Base-by-base conservation (phyloP, 495 filamentous ascomycete species). In the Talaromyces borbonicus region DNA sequence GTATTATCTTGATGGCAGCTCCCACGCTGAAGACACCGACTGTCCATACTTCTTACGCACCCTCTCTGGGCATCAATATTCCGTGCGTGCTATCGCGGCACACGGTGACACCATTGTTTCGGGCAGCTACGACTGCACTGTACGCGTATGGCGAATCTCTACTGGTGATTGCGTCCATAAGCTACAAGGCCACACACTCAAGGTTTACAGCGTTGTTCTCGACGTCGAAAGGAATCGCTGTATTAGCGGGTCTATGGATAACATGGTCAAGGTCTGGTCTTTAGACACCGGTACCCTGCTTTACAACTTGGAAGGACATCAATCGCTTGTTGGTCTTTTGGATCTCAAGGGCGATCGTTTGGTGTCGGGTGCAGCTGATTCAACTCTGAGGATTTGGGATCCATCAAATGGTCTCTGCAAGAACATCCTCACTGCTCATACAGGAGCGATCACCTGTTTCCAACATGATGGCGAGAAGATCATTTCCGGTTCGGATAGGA, bases 161-260 rank as follows among this genome's bases (percentile, higher is more conserved):
- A 96, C 87, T 0, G 92, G 92, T 36, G 88, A 96, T 55, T 79
- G 80, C n/a, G 51, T 92, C 7, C 84, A 95, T 52, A 80, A 86
- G n/a, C 69, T 99, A 6, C 76, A 82, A 47, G 93, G 92, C 2
- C 92, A 99, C 58, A 74, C 75, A 4, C 80, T 90, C 59, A 99
- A 99, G 61, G 92, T 99, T 2, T 99, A 99, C 51, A 96, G 90
- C 49, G 92, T 99, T 18, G 93, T 99, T 16, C 67, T 97, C 29
- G 92, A 99, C 58, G 83, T 86, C 51, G 81, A 85, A 54, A 81
- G 92, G 44, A 94, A 90, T 50, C 84, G 88, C 33, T 99, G 92
- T 64, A 97, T 99, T 58, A 95, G 88, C 56, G 92, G 92, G 30
- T 94, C 89, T 9, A 99, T 99, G 92, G 92, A 99, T 52, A 94